Percentiles rank a stretch among this genome's conserved stretches.
Evolutionary conservation across 2,329 filamentous ascomycete genomes (phyloP).

Genomic region (Fusarium haematococcum): DNA sequence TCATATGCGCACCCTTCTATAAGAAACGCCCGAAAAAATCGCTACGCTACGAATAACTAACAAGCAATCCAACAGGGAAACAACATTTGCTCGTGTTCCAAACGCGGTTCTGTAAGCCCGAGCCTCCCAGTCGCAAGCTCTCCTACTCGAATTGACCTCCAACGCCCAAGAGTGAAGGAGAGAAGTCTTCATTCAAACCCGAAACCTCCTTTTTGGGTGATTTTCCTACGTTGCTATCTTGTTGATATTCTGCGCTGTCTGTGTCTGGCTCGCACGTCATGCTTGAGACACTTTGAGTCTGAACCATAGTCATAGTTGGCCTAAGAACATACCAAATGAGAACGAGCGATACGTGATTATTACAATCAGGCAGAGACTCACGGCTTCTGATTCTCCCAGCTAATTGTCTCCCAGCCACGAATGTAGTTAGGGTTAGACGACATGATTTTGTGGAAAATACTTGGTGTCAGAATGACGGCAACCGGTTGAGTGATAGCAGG

Average conservation of each 20-base stretch:
- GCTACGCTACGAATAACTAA: neutral
- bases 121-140: neutral
- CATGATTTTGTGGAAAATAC: neutral
- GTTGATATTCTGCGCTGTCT: neutral
- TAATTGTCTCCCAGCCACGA: neutral
- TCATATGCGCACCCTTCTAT: neutral
- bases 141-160: neutral
- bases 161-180: neutral
- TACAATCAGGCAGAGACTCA: neutral
- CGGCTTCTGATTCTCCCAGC: neutral
- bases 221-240: neutral
- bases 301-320: neutral
- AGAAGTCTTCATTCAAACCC: neutral
- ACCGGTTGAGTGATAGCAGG: neutral
- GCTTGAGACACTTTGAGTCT: neutral
- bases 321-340: neutral
- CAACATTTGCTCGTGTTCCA: neutral
- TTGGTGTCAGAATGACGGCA: no score
- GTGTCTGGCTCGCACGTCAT: neutral
- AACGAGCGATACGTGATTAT: neutral
- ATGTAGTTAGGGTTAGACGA: neutral
- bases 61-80: neutral
- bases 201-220: neutral
- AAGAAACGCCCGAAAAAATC: neutral
- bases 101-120: neutral